Conservation (phyloP, 139 green algal species). For the Chlamydomonas eustigma region DNA sequence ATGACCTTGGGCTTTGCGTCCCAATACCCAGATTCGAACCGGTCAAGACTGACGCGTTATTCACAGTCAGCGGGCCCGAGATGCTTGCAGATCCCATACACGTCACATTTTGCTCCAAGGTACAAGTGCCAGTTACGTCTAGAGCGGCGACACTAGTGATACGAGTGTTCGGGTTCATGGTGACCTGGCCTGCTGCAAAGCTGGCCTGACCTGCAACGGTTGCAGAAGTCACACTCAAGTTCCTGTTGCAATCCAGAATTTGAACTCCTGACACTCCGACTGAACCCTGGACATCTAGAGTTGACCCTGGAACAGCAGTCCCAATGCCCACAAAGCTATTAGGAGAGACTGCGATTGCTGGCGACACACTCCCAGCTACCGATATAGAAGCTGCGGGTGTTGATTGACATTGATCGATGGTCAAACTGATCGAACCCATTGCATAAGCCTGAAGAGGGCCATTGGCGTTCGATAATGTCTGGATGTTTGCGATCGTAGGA, state of each 20-base stretch:
- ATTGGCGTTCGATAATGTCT: not conserved
- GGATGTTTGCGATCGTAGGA: not conserved
- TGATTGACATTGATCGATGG: too few species aligned
- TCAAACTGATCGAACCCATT: not conserved
- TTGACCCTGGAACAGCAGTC: not conserved
- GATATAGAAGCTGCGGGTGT: not conserved
- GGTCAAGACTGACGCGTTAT: not conserved
- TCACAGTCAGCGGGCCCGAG: not conserved
- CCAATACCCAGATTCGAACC: not conserved
- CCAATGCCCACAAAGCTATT: not conserved
- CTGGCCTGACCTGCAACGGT: not conserved
- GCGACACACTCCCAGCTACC: not conserved
- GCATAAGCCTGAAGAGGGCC: not conserved
- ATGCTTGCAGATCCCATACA: not conserved
- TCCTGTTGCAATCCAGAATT: not conserved
- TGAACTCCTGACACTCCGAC: not conserved
- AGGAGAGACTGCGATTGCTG: not conserved
- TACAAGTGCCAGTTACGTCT: not conserved
- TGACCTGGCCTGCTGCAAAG: not conserved
- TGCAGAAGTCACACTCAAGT: not conserved
- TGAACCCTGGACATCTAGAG: not conserved
- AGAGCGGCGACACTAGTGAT: not conserved
- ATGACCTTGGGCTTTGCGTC: not conserved
- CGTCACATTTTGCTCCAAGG: not conserved
- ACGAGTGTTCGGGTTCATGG: not conserved